Conservation (phyloP, 495 filamentous ascomycete genomes). For the Lepraria neglecta region DNA sequence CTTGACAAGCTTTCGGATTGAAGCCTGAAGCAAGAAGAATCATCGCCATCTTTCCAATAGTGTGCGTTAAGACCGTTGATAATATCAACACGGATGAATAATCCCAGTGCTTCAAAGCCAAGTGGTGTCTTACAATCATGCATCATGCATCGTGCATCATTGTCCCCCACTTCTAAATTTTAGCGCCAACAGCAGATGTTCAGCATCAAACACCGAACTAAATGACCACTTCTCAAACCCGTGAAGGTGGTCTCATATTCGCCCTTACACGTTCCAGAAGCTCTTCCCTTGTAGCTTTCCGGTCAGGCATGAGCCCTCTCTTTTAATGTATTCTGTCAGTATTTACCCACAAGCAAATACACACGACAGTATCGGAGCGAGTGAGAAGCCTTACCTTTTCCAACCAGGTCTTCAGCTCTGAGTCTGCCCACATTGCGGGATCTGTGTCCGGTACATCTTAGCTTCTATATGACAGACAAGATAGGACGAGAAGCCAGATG, state of each 20-base stretch:
- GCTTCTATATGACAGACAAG: not conserved
- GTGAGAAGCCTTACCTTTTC: conserved; percentile 51
- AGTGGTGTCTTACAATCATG: too few relatives aligned
- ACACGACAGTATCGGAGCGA: too few relatives aligned
- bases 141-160: too few relatives aligned
- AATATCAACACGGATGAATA: too few relatives aligned
- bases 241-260: conserved; percentile 48
- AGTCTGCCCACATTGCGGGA: conserved; percentile 64
- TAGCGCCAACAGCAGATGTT: not conserved
- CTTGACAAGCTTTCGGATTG: too few relatives aligned
- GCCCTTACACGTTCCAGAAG: conserved; percentile 73
- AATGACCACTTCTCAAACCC: conserved; percentile 7
- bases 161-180: too few relatives aligned
- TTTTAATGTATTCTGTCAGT: conserved; percentile 29
- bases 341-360: too few relatives aligned
- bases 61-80: too few relatives aligned
- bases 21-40: too few relatives aligned
- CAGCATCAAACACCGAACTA: not conserved
- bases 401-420: conserved; percentile 71
- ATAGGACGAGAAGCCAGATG: not conserved
- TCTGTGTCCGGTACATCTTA: conserved; percentile 33
- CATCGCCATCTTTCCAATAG: too few relatives aligned
- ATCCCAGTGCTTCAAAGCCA: too few relatives aligned
- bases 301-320: conserved; percentile 66
- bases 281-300: conserved; percentile 63